These are phyloP conservation scores for Cyanodermella asteris DNA, from an alignment of 2,329 filamentous ascomycete species.

Conservation along the genomic window DNA sequence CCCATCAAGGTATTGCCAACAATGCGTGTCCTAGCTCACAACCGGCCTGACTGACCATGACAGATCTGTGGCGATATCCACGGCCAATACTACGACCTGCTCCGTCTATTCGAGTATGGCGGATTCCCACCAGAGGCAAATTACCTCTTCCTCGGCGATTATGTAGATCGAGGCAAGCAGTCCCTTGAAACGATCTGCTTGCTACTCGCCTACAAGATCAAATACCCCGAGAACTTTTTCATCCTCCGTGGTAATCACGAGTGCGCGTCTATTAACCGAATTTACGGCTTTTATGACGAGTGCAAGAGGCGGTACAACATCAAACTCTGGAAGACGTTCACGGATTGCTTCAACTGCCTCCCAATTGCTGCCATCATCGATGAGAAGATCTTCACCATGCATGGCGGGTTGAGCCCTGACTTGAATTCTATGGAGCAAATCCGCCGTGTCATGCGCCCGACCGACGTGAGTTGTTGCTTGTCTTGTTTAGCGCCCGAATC, in stretches of 20 bases:
- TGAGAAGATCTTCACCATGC: constrained; percentile 99
- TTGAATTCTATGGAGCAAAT: constrained; percentile 99
- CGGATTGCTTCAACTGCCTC: constrained; percentile 97
- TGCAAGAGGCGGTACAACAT: constrained; percentile 99
- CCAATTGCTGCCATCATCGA: constrained; percentile 97
- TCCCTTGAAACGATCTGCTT: constrained; percentile 96
- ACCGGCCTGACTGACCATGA: background rate
- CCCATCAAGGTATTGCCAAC: constrained; percentile 64
- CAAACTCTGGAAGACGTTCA: constrained; percentile 99
- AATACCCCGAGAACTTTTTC: constrained; percentile 99
- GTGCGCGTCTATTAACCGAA: constrained; percentile 94
- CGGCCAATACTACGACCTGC: constrained; percentile 94
- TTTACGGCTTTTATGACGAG: constrained; percentile 99
- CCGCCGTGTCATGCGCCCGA: constrained; percentile 92
- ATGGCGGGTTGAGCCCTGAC: constrained; percentile 89
- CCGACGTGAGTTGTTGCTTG: constrained; percentile 52
- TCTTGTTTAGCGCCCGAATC: constrained; percentile 10
- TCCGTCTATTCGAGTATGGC: constrained; percentile 93
- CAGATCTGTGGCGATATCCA: constrained; percentile 99
- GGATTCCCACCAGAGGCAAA: constrained; percentile 97
- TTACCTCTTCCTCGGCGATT: constrained; percentile 98
- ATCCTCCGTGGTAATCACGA: constrained; percentile 97
- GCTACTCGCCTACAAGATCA: constrained; percentile 96
- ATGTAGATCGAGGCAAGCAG: constrained; percentile 97
- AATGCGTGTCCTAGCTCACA: background rate